phyloP scores from a whole-genome alignment of 139 green algal genomes.

The Auxenochlorella pyrenoidosa region DNA sequence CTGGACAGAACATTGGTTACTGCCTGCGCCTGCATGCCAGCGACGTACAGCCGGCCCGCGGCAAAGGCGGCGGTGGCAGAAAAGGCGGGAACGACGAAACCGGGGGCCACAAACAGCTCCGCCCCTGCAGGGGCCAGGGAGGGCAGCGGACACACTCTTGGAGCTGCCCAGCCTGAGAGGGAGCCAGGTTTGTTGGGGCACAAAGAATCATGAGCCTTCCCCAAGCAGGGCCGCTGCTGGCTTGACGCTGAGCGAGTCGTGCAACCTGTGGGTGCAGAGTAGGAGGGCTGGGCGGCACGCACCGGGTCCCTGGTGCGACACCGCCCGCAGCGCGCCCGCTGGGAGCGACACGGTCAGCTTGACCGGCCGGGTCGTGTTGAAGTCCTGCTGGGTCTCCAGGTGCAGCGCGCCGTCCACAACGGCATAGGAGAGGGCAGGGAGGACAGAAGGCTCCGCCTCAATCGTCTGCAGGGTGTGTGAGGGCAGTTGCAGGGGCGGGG shows the following conservation, averaged over 20 bases:
- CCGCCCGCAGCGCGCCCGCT: neutral
- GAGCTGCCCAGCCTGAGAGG: too few relatives aligned
- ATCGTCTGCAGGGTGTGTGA: neutral
- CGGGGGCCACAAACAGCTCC: conserved; percentile 22
- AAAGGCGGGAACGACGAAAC: conserved; percentile 21
- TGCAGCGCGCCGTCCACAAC: conserved; percentile 17
- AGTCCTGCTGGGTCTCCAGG: neutral
- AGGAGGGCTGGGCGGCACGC: neutral
- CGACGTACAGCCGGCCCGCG: conserved; percentile 33
- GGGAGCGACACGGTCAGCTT: conserved; percentile 36
- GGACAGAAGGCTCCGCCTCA: neutral
- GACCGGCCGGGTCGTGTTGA: conserved; percentile 35
- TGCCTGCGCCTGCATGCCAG: conserved; percentile 17
- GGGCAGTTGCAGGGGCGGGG: too few relatives aligned
- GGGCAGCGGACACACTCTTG: neutral
- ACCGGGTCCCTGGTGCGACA: conserved; percentile 38
- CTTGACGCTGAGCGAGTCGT: neutral
- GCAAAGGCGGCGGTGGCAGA: conserved; percentile 17
- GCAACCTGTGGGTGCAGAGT: neutral
- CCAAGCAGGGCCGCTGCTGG: too few relatives aligned
- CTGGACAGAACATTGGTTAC: neutral
- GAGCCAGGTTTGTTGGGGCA: too few relatives aligned
- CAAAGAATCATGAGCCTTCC: too few relatives aligned
- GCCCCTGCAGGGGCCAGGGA: conserved; percentile 1
- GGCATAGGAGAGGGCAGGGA: neutral